phyloP scores from a whole-genome alignment of 331 rosid species.

The Malus hybrid region DNA sequence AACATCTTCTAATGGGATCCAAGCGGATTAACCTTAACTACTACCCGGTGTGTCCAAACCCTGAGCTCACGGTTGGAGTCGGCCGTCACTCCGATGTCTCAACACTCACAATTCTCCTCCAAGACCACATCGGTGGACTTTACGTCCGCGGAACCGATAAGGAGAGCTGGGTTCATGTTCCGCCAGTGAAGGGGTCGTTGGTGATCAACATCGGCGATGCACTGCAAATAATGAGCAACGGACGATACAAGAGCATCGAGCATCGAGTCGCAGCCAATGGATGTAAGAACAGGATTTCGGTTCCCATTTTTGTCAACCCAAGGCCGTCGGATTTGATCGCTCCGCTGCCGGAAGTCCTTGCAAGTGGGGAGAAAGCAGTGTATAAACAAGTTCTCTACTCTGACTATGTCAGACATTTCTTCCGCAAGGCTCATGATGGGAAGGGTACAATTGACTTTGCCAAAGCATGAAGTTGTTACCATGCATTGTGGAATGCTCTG shows the following conservation, averaged over 20 bases:
- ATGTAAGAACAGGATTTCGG: constrained; percentile 32
- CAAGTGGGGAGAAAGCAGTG: constrained; percentile 19
- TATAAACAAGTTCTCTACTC: constrained; percentile 43
- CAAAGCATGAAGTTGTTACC: constrained; percentile 1
- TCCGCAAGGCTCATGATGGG: constrained; percentile 51
- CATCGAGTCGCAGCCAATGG: constrained; percentile 49
- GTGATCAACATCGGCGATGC: constrained; percentile 59
- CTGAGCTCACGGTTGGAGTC: constrained; percentile 31
- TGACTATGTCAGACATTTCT: constrained; percentile 50
- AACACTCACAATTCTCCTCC: constrained; percentile 48
- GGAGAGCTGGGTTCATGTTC: constrained; percentile 39
- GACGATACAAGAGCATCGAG: constrained; percentile 46
- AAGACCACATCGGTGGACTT: constrained; percentile 51
- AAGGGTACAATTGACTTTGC: constrained; percentile 41
- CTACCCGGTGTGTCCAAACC: constrained; percentile 46
- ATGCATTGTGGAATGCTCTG: too few relatives aligned
- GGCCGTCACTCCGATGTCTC: constrained; percentile 60
- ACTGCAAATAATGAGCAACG: constrained; percentile 54
- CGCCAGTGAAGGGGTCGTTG: constrained; percentile 33
- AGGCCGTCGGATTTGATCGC: constrained; percentile 25
- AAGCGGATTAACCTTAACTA: constrained; percentile 40
- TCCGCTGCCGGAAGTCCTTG: constrained; percentile 41
- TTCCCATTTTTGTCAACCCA: constrained; percentile 51
- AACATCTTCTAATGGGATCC: constrained; percentile 37
- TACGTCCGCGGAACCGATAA: background rate